Evolutionary conservation across 768 basidiomycete genomes (phyloP).

Genomic region (Kwoniella sp.): DNA sequence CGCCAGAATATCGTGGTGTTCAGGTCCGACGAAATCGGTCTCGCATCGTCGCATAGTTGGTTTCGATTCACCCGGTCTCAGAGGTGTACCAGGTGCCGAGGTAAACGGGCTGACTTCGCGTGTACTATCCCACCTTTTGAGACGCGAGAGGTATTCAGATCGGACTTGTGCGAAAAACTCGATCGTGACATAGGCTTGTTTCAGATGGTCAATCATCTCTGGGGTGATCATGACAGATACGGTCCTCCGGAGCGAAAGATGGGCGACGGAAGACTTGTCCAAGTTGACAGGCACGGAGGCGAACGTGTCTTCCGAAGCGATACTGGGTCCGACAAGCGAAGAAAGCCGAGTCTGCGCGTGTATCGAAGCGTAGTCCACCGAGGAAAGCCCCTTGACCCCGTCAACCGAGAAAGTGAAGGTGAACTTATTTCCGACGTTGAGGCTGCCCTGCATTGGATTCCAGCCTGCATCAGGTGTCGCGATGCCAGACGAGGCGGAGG

Average conservation of each 20-base stretch:
- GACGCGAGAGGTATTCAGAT: constrained; percentile 79
- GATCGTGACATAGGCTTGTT: constrained; percentile 76
- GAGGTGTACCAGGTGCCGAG: constrained; percentile 56
- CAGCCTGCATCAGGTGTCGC: constrained; percentile 32
- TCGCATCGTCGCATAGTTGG: constrained; percentile 87
- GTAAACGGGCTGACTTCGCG: constrained; percentile 61
- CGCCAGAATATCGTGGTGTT: constrained; percentile 86
- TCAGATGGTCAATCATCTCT: constrained; percentile 72
- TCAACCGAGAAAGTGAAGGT: constrained; percentile 84
- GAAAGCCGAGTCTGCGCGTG: constrained; percentile 88
- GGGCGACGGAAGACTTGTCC: constrained; percentile 69
- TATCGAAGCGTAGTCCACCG: constrained; percentile 81
- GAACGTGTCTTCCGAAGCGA: constrained; percentile 77
- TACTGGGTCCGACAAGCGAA: constrained; percentile 73
- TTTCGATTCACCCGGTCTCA: constrained; percentile 39
- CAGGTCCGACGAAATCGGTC: constrained; percentile 82
- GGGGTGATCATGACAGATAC: constrained; percentile 76
- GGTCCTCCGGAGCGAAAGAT: constrained; percentile 78
- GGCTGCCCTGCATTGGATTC: neutral
- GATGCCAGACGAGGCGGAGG: constrained; percentile 59
- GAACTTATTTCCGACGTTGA: constrained; percentile 55
- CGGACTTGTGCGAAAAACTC: constrained; percentile 85
- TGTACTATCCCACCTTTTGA: constrained; percentile 93
- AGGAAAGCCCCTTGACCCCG: constrained; percentile 80
- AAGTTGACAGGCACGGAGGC: constrained; percentile 74